Base-by-base conservation (phyloP, 768 basidiomycete species). In the Aureoboletus auriporus region DNA sequence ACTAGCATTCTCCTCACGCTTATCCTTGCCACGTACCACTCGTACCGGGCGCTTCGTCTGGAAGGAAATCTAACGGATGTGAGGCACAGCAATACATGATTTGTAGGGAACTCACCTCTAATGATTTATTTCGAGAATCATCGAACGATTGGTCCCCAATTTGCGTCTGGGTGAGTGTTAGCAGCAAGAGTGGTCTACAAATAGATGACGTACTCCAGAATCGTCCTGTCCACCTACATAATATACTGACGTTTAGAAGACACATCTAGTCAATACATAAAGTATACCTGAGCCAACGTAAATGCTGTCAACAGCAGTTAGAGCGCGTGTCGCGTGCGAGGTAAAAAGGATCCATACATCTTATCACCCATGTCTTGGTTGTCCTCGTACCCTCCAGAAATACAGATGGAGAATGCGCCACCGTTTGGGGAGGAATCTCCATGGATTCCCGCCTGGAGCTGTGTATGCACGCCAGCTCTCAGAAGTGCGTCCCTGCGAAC, bases 331-430 rank as follows among this genome's bases (percentile, higher is more conserved):
- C 13, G 20, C 10, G 33, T 49, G 7, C 10, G 36, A 28, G 14
- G n/a, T 2, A 23, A 37, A 6, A 23, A 27, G 29, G 49, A 52
- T 70, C 5, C 51, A 74, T 23, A 23, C 73, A 75, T 70, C 7
- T 5, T 63, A 0, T 71, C 64, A 28, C 74, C 74, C 0, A 37
- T 1, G 29, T 75, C 74, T 2, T 41, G n/a, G 48, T 75, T 68
- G 53, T 75, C 74, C 39, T 71, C 68, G 36, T 75, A 75, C 7
- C 71, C 71, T 12, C 56, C 64, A 33, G 74, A 71, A 14, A 75
- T 38, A 14, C 74, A 73, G 17, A 75, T 65, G 12, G 74, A 75
- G 44, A 59, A 74, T 8, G 73, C 71, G 2, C 68, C 67, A 8
- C 64, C 59, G 3, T 48, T 42, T 14, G 36, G 54, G 9, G 1